These are phyloP conservation scores for Stereum hirsutum DNA, from an alignment of 1,284 basidiomycete species.

Conservation along the genomic window DNA sequence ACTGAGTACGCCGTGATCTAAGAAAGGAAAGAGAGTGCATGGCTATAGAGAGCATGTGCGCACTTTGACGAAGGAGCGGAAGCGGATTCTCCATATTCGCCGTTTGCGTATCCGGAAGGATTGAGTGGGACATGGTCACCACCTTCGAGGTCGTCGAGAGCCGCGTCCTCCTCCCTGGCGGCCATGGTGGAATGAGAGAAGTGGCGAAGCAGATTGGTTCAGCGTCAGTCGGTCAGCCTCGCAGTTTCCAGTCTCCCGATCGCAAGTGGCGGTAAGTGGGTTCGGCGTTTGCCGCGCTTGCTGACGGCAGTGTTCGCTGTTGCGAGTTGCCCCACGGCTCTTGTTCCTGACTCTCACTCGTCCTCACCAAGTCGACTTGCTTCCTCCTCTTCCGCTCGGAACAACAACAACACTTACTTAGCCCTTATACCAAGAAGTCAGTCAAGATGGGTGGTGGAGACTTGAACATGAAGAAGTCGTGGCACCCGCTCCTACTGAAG, in stretches of 20 bases:
- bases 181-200: slow-evolving; percentile 15
- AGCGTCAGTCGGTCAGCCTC: neutral
- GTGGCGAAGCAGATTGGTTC: neutral
- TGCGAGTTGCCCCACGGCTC: too few relatives aligned
- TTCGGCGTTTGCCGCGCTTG: slow-evolving; percentile 1
- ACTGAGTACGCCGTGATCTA: too few relatives aligned
- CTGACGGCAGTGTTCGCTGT: too few relatives aligned
- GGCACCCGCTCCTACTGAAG: slow-evolving; percentile 96
- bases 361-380: neutral
- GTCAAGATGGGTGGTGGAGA: slow-evolving; percentile 92
- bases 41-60: too few relatives aligned
- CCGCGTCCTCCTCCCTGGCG: slow-evolving; percentile 17
- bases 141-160: slow-evolving; percentile 25
- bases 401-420: slow-evolving; percentile 8
- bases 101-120: too few relatives aligned
- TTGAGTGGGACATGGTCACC: slow-evolving; percentile 24
- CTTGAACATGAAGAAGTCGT: slow-evolving; percentile 96
- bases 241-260: too few relatives aligned
- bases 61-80: too few relatives aligned
- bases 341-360: too few relatives aligned
- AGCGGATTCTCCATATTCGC: too few relatives aligned
- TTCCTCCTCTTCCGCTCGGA: slow-evolving; percentile 5
- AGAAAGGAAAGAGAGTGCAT: too few relatives aligned
- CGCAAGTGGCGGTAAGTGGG: neutral
- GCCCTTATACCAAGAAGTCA: slow-evolving; percentile 15